Base-by-base conservation (phyloP, 108 stramenopile species). In the Craspedostauros australis region DNA sequence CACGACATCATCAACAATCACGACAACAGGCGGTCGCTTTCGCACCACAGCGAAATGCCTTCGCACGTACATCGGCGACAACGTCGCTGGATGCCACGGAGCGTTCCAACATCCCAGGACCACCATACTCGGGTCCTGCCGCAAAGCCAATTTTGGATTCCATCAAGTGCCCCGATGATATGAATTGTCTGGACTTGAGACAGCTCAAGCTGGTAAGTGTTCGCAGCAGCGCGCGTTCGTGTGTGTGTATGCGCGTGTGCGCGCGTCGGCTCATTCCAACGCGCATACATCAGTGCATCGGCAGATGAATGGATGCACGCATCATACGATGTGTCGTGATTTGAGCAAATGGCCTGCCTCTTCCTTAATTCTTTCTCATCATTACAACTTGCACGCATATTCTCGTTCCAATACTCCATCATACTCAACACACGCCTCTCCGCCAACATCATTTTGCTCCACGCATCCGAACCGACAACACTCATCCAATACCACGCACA, bases 131-230 rank as follows among this genome's bases (percentile, higher is more conserved):
- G 22, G 95, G 95, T 0, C 95, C 95, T 5, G 38, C 85, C 39
- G 68, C 74, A 45, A 94, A 94, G 57, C 95, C 95, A 9, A 76
- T 96, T 57, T 77, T 96, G 36, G 95, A 96, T 64, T 69, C 74
- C 9, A 79, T 96, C 24, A 64, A 76, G 21, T 82, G 42, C 48
- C 93, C 96, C 36, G 47, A 48, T 29, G 93, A 95, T 64, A 93
- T 97, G 90, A 95, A 94, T 40, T 56, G 70, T 4, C 66, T 97
- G 46, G 78, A 70, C 68, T 73, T 95, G 75, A 39, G 57, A 12
- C 84, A 97, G 68, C 65, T 97, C 29, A 94, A 97, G 70, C 90
- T 76, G 74, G 74, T 75, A 52, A 26, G 65, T 60, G n/a, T n/a
- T n/a, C n/a, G n/a, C n/a, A n/a, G n/a, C n/a, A n/a, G n/a, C n/a